Conservation (phyloP, 192 early-diverging fungal species). For the Gaertneriomyces sp. region DNA sequence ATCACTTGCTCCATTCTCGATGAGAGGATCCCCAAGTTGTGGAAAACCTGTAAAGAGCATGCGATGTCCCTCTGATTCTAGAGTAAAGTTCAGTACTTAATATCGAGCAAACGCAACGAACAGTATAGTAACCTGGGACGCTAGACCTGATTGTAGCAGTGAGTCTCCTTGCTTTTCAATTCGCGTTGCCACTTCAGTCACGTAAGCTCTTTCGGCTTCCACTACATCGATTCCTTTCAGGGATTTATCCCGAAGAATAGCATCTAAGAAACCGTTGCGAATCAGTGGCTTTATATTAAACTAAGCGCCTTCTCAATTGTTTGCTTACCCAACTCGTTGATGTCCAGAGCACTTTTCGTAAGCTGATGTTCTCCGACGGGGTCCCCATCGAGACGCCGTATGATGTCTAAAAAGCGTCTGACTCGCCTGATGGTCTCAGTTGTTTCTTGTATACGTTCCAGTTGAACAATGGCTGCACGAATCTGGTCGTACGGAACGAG, state of each 20-base stretch:
- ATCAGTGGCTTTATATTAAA: neutral
- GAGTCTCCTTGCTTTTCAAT: constrained; percentile 49
- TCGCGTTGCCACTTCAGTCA: constrained; percentile 40
- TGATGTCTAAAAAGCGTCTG: constrained; percentile 58
- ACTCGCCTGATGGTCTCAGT: constrained; percentile 59
- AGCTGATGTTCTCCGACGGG: constrained; percentile 44
- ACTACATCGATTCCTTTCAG: constrained; percentile 66
- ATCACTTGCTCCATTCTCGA: constrained; percentile 28
- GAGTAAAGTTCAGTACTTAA: neutral
- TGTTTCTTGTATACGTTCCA: constrained; percentile 60
- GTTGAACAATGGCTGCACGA: constrained; percentile 55
- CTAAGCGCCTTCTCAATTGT: neutral
- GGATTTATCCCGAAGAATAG: constrained; percentile 54
- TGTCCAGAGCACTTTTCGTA: constrained; percentile 52
- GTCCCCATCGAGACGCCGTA: constrained; percentile 53
- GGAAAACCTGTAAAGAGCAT: constrained; percentile 43
- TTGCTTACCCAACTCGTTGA: constrained; percentile 58
- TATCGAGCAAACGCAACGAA: neutral
- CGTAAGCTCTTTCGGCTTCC: constrained; percentile 47
- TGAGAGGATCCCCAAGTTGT: constrained; percentile 39
- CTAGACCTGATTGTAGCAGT: constrained; percentile 34
- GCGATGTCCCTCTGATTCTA: constrained; percentile 49
- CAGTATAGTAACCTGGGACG: constrained; percentile 27
- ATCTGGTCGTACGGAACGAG: constrained; percentile 59
- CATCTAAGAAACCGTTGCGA: constrained; percentile 28